Percentiles rank a stretch among this genome's conserved stretches.
These are phyloP conservation scores for Ammopiptanthus mongolicus DNA, from an alignment of 306 rosid species.

Conservation along the genomic window DNA sequence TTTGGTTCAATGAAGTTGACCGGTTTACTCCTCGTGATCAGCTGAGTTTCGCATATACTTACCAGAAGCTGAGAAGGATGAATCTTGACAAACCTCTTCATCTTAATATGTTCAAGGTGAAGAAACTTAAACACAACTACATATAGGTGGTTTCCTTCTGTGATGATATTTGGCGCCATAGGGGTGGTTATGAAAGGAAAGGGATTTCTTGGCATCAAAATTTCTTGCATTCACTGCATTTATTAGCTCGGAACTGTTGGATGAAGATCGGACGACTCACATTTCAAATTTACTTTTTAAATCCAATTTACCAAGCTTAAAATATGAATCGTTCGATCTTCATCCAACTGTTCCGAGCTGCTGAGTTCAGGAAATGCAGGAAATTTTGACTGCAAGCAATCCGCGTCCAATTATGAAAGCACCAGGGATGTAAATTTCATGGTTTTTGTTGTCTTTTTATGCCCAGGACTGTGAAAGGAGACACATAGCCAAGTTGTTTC, in stretches of 20 bases:
- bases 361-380: too few species aligned
- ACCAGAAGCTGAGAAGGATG: conserved; percentile 89
- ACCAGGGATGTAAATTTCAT: background rate
- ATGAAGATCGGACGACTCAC: too few species aligned
- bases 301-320: too few species aligned
- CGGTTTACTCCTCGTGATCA: conserved; percentile 98
- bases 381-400: too few species aligned
- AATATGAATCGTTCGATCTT: too few species aligned
- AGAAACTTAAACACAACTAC: conserved; percentile 14
- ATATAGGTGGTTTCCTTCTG: conserved; percentile 1
- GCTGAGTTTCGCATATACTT: conserved; percentile 89
- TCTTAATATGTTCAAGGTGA: conserved; percentile 95
- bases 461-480: conserved; percentile 92
- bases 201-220: too few species aligned
- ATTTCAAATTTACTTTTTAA: too few species aligned
- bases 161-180: background rate
- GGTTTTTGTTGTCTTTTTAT: conserved; percentile 9
- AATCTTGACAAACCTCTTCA: conserved; percentile 77
- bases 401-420: background rate
- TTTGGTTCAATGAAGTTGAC: conserved; percentile 94
- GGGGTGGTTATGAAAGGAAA: background rate
- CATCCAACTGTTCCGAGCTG: too few species aligned
- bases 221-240: too few species aligned
- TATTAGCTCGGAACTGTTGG: too few species aligned
- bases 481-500: conserved; percentile 85